Evolutionary conservation across 805 yeast species (phyloP).

Genomic region (Pichia membranifaciens): DNA sequence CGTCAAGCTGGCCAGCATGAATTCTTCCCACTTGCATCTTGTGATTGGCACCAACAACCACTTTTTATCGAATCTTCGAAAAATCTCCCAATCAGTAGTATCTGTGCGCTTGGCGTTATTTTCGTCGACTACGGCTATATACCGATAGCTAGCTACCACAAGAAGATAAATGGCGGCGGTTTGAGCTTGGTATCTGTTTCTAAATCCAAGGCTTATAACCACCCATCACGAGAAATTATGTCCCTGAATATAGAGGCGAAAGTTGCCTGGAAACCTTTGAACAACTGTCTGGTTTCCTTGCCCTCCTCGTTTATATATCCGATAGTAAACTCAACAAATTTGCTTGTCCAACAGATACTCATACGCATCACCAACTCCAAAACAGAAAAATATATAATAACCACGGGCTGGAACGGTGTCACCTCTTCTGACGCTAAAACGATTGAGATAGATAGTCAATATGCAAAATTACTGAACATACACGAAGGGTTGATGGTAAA

Average conservation of each 20-base stretch:
- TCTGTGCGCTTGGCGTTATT: too few relatives aligned
- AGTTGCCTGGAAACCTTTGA: constrained; percentile 21
- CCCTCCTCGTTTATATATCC: constrained; percentile 34
- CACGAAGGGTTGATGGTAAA: constrained; percentile 36
- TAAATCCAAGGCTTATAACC: too few relatives aligned
- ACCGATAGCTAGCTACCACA: too few relatives aligned
- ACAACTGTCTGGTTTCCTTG: constrained; percentile 32
- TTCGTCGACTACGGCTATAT: too few relatives aligned
- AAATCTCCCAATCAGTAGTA: too few relatives aligned
- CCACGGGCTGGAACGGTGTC: constrained; percentile 30
- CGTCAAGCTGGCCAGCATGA: too few relatives aligned
- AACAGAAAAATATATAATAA: constrained; percentile 15
- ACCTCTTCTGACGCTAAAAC: constrained; percentile 16
- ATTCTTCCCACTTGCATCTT: too few relatives aligned
- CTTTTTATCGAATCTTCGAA: too few relatives aligned
- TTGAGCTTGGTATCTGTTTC: too few relatives aligned
- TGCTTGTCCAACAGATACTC: constrained; percentile 36
- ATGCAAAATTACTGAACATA: constrained; percentile 49
- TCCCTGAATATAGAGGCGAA: constrained; percentile 15
- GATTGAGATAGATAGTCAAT: constrained; percentile 62
- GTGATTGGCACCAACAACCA: too few relatives aligned
- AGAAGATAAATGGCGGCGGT: too few relatives aligned
- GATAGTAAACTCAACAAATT: constrained; percentile 31
- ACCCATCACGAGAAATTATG: too few relatives aligned
- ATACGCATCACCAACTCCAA: constrained; percentile 25